These are phyloP conservation scores for Fusarium keratoplasticum DNA, from an alignment of 2,329 filamentous ascomycete genomes.

Conservation along the genomic window DNA sequence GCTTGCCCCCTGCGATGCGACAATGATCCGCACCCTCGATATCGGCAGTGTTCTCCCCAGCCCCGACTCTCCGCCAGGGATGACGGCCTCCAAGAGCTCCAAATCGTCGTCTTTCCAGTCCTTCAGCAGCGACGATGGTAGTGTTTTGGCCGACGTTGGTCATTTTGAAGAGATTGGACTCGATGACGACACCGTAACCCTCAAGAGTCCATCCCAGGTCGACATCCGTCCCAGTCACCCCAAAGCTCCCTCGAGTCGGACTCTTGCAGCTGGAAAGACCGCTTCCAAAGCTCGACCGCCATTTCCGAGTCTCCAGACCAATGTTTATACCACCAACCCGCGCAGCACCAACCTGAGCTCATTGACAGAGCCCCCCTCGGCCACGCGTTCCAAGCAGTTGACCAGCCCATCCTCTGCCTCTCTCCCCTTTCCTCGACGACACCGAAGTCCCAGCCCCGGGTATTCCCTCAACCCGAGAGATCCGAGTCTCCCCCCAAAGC, in stretches of 20 bases:
- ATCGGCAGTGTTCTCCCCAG: conserved; percentile 47
- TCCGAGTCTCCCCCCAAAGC: conserved; percentile 52
- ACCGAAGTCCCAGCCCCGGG: conserved; percentile 65
- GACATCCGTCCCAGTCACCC: conserved; percentile 51
- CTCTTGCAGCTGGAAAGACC: conserved; percentile 46
- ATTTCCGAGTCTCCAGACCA: conserved; percentile 59
- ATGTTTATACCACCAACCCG: conserved; percentile 60
- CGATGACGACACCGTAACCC: conserved; percentile 69
- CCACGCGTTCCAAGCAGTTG: conserved; percentile 44
- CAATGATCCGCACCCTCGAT: conserved; percentile 51
- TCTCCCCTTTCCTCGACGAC: conserved; percentile 53
- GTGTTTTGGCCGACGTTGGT: conserved; percentile 76
- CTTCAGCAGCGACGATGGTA: conserved; percentile 79
- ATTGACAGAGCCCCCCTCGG: conserved; percentile 50
- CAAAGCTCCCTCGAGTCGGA: conserved; percentile 46
- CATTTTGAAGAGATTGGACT: conserved; percentile 96
- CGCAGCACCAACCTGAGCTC: conserved; percentile 61
- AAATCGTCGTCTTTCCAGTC: conserved; percentile 92
- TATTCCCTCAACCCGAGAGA: conserved; percentile 59
- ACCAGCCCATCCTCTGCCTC: conserved; percentile 52
- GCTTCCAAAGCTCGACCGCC: conserved; percentile 54
- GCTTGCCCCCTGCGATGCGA: conserved; percentile 45
- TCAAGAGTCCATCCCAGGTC: conserved; percentile 60
- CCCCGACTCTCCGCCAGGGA: conserved; percentile 63
- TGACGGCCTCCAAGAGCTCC: conserved; percentile 87